Evolutionary conservation across 1,284 basidiomycete species (phyloP).

Genomic region (Termitomyces sp.): DNA sequence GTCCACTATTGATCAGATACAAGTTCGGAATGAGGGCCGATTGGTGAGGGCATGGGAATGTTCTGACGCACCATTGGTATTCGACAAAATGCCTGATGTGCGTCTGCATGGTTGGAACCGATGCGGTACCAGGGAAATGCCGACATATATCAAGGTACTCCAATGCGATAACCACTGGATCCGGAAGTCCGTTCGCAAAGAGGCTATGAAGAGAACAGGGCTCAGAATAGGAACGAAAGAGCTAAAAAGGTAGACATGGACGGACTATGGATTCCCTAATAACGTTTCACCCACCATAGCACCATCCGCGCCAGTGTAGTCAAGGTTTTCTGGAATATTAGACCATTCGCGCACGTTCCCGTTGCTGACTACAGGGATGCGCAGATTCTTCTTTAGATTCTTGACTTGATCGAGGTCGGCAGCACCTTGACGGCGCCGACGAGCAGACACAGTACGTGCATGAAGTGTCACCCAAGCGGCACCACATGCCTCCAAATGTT

Average conservation of each 20-base stretch:
- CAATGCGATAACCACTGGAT: constrained; percentile 57
- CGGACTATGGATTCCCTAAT: constrained; percentile 65
- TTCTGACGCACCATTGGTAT: constrained; percentile 51
- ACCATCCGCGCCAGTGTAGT: constrained; percentile 62
- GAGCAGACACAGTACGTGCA: constrained; percentile 64
- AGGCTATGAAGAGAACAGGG: constrained; percentile 33
- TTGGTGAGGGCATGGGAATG: constrained; percentile 8
- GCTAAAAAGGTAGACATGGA: constrained; percentile 3
- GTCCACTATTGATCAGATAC: constrained; percentile 30
- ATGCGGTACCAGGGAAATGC: constrained; percentile 41
- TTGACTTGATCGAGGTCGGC: constrained; percentile 61
- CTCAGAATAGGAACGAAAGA: constrained; percentile 1
- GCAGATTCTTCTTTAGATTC: constrained; percentile 44
- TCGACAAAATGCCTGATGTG: constrained; percentile 61
- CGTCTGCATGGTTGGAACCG: constrained; percentile 45
- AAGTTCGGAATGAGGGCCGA: constrained; percentile 14
- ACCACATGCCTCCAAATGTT: constrained; percentile 54
- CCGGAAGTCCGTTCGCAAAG: constrained; percentile 47
- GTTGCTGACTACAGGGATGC: constrained; percentile 65
- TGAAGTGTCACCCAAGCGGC: constrained; percentile 67
- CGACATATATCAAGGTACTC: constrained; percentile 59
- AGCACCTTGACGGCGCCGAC: constrained; percentile 59
- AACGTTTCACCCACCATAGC: constrained; percentile 75
- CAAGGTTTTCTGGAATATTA: constrained; percentile 52
- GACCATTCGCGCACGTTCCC: constrained; percentile 64